These are phyloP conservation scores for Teratosphaeria zuluensis DNA, from an alignment of 2,329 filamentous ascomycete genomes.

Conservation along the genomic window DNA sequence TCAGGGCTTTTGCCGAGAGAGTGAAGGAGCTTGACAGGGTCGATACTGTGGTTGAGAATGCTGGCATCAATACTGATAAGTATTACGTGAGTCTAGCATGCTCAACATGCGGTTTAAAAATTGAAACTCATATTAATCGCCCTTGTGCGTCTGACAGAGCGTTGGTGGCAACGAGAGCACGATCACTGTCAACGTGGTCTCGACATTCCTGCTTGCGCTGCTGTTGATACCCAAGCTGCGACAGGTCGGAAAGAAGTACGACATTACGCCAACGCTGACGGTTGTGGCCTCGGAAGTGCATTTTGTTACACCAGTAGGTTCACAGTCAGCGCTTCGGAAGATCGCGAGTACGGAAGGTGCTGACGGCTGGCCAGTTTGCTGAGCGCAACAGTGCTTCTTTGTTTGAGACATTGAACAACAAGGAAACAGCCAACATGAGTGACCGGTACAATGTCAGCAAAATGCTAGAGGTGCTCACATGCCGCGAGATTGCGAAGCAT, in stretches of 20 bases:
- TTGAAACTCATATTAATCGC: background rate
- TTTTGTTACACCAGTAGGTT: constrained; percentile 24
- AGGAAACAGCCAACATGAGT: constrained; percentile 27
- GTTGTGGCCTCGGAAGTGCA: constrained; percentile 39
- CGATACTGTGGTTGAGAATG: constrained; percentile 32
- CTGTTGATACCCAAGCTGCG: constrained; percentile 45
- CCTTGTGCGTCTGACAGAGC: constrained; percentile 13
- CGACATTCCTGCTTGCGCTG: constrained; percentile 41
- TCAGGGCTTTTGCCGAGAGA: constrained; percentile 27
- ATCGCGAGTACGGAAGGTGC: background rate
- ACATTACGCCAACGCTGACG: constrained; percentile 26
- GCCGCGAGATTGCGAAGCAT: constrained; percentile 25
- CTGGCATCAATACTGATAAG: constrained; percentile 17
- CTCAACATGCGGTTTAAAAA: background rate
- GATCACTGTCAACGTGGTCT: constrained; percentile 46
- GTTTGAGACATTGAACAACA: constrained; percentile 30
- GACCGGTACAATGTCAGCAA: constrained; percentile 39
- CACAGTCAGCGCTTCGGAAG: background rate
- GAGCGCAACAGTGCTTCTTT: constrained; percentile 29
- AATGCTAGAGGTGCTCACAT: constrained; percentile 38
- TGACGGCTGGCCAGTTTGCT: constrained; percentile 7
- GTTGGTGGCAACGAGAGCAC: constrained; percentile 39
- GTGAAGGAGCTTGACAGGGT: constrained; percentile 24
- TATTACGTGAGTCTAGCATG: background rate
- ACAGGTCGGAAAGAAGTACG: constrained; percentile 27